Evolutionary conservation across 345 rosid genomes (phyloP), one percentile per base, ranked within the genome.

Genomic region (Salix viminalis): DNA sequence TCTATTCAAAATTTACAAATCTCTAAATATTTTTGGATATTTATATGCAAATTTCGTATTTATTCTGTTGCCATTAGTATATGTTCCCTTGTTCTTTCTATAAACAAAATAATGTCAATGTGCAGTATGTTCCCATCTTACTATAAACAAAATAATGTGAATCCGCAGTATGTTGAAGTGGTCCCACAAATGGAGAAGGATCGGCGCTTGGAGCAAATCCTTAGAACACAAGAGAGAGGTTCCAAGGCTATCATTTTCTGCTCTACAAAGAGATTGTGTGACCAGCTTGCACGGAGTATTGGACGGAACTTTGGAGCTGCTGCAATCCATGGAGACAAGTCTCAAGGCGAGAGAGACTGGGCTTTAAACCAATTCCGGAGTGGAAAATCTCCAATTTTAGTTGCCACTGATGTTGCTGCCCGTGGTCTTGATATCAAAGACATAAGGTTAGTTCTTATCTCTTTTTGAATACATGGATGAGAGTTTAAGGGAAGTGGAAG

Each of bases 361-460:
- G 96, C 91, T 65, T 82, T 95, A 76, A 88, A 87, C 88, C 98
- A 93, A 87, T 95, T 95, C 77, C 88, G 94, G 68, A 87, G 86
- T 30, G 99, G 98, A 64, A 91, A 83, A 79, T 86, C 89, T 23
- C 91, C 97, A 39, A 85, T 96, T 81, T 84, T 96, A 77, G 97
- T 96, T 78, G 99, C 99, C 76, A 96, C 99, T 48, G 99, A 96
- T 79, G 98, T 93, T 85, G 99, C 98, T 77, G 98, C 99, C 64
- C 91, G 98, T 62, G 98, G 99, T 62, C 93, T 96, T 67, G 99
- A 96, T 84, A 89, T 93, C 79, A 96, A 91, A 85, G 98, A 95
- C 77, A 90, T 95, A 83, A 87, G 97, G 99, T 93, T 48, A 48
- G 72, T 58, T 30, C 19, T 67, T 56, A 4, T 42, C 26, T 60